Percentiles rank a stretch among this genome's conserved stretches.
These are phyloP conservation scores for Boletus semigastroideus DNA, from an alignment of 1,284 basidiomycete genomes.

Conservation along the genomic window DNA sequence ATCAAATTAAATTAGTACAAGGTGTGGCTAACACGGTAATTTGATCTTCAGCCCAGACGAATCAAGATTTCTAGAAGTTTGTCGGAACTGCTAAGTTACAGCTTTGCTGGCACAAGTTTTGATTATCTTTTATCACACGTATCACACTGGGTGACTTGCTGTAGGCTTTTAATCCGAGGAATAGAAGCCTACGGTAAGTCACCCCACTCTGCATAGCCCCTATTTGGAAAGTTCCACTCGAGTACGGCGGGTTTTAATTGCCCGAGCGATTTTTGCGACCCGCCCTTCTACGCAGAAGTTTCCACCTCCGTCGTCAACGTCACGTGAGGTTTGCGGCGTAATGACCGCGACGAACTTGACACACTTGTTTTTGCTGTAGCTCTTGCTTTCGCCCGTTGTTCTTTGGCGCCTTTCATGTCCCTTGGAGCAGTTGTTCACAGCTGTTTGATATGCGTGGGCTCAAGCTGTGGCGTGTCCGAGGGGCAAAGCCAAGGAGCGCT, in stretches of 20 bases:
- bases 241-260: neutral
- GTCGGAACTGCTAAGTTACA: too few species aligned
- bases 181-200: too few species aligned
- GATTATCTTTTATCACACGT: too few species aligned
- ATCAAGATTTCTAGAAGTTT: too few species aligned
- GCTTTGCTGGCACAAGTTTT: too few species aligned
- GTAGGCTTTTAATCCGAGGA: too few species aligned
- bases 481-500: slow-evolving; percentile 62
- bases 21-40: too few species aligned
- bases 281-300: neutral
- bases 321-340: slow-evolving; percentile 22
- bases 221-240: neutral
- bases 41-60: too few species aligned
- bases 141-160: too few species aligned
- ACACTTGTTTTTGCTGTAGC: slow-evolving; percentile 44
- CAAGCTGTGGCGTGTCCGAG: slow-evolving; percentile 34
- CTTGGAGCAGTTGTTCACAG: slow-evolving; percentile 78
- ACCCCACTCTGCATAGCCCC: neutral
- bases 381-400: slow-evolving; percentile 55
- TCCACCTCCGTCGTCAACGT: slow-evolving; percentile 16
- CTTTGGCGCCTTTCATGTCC: slow-evolving; percentile 75
- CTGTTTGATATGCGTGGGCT: slow-evolving; percentile 84
- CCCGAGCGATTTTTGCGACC: neutral
- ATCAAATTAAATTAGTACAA: too few species aligned
- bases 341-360: too few species aligned